Evolutionary conservation across 1,139 yeast genomes (phyloP).

Genomic region (Oligophagozyma castellii): DNA sequence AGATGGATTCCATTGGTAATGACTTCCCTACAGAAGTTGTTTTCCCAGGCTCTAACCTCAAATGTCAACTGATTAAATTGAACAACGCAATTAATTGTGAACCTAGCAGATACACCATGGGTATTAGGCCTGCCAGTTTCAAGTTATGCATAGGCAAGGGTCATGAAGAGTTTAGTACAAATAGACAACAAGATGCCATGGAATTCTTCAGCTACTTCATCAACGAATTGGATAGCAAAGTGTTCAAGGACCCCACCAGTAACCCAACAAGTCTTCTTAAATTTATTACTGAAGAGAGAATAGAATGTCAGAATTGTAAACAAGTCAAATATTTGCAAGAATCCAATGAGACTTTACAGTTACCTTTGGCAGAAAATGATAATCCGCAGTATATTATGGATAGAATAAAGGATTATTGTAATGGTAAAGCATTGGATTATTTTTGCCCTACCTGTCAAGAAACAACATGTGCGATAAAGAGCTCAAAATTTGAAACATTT

Average conservation of each 20-base stretch:
- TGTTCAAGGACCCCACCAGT: slow-evolving; percentile 17
- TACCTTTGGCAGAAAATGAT: slow-evolving; percentile 38
- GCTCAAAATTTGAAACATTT: slow-evolving; percentile 44
- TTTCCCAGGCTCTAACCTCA: slow-evolving; percentile 52
- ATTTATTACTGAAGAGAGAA: slow-evolving; percentile 50
- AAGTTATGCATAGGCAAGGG: slow-evolving; percentile 63
- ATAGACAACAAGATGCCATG: slow-evolving; percentile 89
- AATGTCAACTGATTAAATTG: slow-evolving; percentile 60
- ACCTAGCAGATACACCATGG: slow-evolving; percentile 49
- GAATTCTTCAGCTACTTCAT: slow-evolving; percentile 66
- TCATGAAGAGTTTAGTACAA: slow-evolving; percentile 73
- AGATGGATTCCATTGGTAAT: slow-evolving; percentile 11
- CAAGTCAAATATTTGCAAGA: slow-evolving; percentile 46
- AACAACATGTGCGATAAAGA: slow-evolving; percentile 28
- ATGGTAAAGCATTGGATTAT: slow-evolving; percentile 49
- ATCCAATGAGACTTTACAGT: slow-evolving; percentile 51
- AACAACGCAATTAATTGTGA: slow-evolving; percentile 64
- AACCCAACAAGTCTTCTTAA: slow-evolving; percentile 45
- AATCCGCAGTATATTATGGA: slow-evolving; percentile 37
- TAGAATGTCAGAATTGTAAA: slow-evolving; percentile 49
- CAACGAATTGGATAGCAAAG: slow-evolving; percentile 40
- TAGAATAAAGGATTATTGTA: slow-evolving; percentile 34
- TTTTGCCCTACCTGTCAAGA: slow-evolving; percentile 49
- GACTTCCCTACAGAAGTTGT: slow-evolving; percentile 25
- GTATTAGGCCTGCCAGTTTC: slow-evolving; percentile 65